Base-by-base conservation (phyloP, 768 basidiomycete genomes). In the Mycena chlorophos region DNA sequence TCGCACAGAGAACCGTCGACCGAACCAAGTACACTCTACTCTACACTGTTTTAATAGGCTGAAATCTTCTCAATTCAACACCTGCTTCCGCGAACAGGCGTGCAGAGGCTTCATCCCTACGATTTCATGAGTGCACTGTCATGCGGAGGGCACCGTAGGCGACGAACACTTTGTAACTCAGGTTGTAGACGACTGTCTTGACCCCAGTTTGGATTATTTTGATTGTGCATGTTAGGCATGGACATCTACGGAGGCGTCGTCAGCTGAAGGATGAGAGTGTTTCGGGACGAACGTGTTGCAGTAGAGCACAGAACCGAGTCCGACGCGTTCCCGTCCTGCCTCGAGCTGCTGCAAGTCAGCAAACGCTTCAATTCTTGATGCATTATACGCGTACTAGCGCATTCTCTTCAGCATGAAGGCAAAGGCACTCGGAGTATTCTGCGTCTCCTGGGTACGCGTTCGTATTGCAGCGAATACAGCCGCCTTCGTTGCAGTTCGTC, bases 211-310 rank as follows among this genome's bases (percentile, higher is more conserved):
- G 96, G 25, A 98, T 94, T 62, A 98, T 98, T 70, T 98, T 98
- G 72, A 98, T 86, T 0, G 95, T 93, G 68, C 97, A 99, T 61
- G 83, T 86, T n/a, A 98, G 76, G 68, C 97, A 99, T 0, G 97
- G 97, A 65, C 97, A 99, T n/a, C 95, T 98, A 37, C 22, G 27
- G 39, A 40, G 52, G 51, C 26, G 38, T 14, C 12, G 38, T 49
- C 5, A 3, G 17, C 27, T 8, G 39, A 53, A 27, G 1, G 46
- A 52, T 55, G 27, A 34, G 25, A 50, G 46, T 27, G 38, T 54
- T n/a, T n/a, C n/a, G n/a, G n/a, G n/a, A 71, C 90, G 61, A 56
- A 98, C 94, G 97, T 99, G 66, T 99, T 99, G 80, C 97, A 99
- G 69, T 98, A 99, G 14, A 99, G 68, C n/a, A 91, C 89, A 2